phyloP scores from a whole-genome alignment of 192 early-diverging fungal species.

The Glomus cerebriforme region DNA sequence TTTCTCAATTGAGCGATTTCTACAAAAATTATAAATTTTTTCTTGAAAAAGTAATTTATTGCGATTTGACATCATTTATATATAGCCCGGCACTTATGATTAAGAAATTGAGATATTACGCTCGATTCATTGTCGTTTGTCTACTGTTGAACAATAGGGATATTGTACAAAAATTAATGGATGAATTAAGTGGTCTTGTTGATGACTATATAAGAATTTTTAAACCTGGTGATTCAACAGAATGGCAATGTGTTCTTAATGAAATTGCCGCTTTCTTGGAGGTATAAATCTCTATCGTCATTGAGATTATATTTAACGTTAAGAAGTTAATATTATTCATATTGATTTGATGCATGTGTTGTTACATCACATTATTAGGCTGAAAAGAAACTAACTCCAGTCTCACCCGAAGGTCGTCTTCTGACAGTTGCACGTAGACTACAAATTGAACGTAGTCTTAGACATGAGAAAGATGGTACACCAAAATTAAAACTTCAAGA shows the following conservation, averaged over 20 bases:
- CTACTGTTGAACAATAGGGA: constrained; percentile 81
- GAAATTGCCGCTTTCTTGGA: constrained; percentile 85
- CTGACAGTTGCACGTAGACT: constrained; percentile 57
- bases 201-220: constrained; percentile 88
- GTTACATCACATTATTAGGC: constrained; percentile 47
- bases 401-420: constrained; percentile 50
- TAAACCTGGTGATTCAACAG: constrained; percentile 84
- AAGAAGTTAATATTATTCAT: not conserved
- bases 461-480: constrained; percentile 62
- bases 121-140: constrained; percentile 96
- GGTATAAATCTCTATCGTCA: constrained; percentile 41
- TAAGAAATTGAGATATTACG: constrained; percentile 97
- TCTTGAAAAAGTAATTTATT: not conserved
- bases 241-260: constrained; percentile 83
- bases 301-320: not conserved
- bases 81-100: constrained; percentile 86
- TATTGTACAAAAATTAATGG: constrained; percentile 78
- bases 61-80: not conserved
- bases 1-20: not conserved
- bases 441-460: constrained; percentile 46
- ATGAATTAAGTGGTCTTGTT: constrained; percentile 80
- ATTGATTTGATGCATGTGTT: not conserved
- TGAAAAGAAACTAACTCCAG: constrained; percentile 75
- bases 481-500: constrained; percentile 80
- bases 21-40: too few species aligned